A percentile compares a stretch with the other conserved stretches of the same genome.
Conservation (phyloP, 2,329 filamentous ascomycete genomes). For the Talaromyces verruculosus region DNA sequence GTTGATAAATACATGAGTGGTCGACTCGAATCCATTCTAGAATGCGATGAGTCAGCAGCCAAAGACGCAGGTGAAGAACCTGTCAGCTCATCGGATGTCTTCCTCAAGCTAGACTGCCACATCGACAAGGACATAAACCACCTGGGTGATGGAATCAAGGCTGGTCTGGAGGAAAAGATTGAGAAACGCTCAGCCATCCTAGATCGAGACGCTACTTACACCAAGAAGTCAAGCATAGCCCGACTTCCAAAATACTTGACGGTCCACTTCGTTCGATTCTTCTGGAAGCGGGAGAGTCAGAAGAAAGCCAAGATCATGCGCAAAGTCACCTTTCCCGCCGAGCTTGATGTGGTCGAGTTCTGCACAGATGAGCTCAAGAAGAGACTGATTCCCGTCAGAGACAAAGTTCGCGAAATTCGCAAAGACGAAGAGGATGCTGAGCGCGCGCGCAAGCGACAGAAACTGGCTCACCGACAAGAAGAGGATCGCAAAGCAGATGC, state of each 20-base stretch:
- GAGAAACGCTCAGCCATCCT: slow-evolving; percentile 83
- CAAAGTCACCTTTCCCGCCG: slow-evolving; percentile 93
- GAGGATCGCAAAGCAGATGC: slow-evolving; percentile 50
- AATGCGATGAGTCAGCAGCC: slow-evolving; percentile 79
- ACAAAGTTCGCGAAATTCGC: slow-evolving; percentile 90
- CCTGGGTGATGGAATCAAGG: slow-evolving; percentile 80
- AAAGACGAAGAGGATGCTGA: slow-evolving; percentile 95
- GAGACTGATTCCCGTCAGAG: slow-evolving; percentile 83
- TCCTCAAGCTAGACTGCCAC: slow-evolving; percentile 94
- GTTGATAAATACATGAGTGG: slow-evolving; percentile 90
- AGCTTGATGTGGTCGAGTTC: slow-evolving; percentile 91
- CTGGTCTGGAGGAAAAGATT: slow-evolving; percentile 80
- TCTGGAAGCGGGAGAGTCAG: slow-evolving; percentile 91
- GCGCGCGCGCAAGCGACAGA: slow-evolving; percentile 87
- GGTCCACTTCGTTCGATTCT: slow-evolving; percentile 96
- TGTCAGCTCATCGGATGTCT: slow-evolving; percentile 67
- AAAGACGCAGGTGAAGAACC: slow-evolving; percentile 72
- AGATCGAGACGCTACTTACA: slow-evolving; percentile 77
- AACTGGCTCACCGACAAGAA: slow-evolving; percentile 61
- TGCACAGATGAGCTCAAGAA: slow-evolving; percentile 87
- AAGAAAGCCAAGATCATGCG: slow-evolving; percentile 99
- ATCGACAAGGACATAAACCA: slow-evolving; percentile 87
- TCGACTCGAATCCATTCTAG: slow-evolving; percentile 72
- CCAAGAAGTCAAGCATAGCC: slow-evolving; percentile 85
- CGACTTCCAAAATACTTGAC: slow-evolving; percentile 92